Evolutionary conservation across 768 basidiomycete genomes (phyloP).

Genomic region (Sarcodon sp.): DNA sequence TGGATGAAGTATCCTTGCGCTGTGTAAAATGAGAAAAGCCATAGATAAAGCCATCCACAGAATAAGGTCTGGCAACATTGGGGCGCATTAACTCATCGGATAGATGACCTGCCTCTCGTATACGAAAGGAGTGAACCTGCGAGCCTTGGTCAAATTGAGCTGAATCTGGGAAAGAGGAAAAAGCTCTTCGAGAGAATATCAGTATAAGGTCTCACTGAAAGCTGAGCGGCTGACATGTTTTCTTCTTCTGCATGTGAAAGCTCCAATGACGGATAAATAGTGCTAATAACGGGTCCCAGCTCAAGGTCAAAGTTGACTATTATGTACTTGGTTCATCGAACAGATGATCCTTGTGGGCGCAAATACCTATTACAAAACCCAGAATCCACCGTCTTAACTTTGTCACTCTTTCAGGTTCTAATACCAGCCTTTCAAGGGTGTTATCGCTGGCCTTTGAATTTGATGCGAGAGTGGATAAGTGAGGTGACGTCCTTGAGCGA

Average conservation of each 20-base stretch:
- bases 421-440: constrained; percentile 24
- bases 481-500: constrained; percentile 35
- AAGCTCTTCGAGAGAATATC: constrained; percentile 42
- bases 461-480: constrained; percentile 16
- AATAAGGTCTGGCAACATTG: constrained; percentile 20
- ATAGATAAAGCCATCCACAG: constrained; percentile 58
- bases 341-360: neutral
- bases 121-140: constrained; percentile 77
- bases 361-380: constrained; percentile 49
- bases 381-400: constrained; percentile 57
- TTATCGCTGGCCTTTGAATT: constrained; percentile 10
- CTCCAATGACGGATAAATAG: constrained; percentile 53
- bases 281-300: constrained; percentile 65
- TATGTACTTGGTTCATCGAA: neutral
- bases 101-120: constrained; percentile 31
- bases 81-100: constrained; percentile 8
- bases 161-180: constrained; percentile 88
- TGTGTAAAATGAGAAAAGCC: constrained; percentile 74
- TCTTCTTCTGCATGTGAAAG: constrained; percentile 58
- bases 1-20: constrained; percentile 45
- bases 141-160: constrained; percentile 75
- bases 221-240: constrained; percentile 56
- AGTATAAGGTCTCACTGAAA: constrained; percentile 2
- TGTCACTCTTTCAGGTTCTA: constrained; percentile 31
- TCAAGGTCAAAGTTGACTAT: constrained; percentile 85